These are phyloP conservation scores for Schwanniomyces occidentalis DNA, from an alignment of 805 yeast species.

Conservation along the genomic window DNA sequence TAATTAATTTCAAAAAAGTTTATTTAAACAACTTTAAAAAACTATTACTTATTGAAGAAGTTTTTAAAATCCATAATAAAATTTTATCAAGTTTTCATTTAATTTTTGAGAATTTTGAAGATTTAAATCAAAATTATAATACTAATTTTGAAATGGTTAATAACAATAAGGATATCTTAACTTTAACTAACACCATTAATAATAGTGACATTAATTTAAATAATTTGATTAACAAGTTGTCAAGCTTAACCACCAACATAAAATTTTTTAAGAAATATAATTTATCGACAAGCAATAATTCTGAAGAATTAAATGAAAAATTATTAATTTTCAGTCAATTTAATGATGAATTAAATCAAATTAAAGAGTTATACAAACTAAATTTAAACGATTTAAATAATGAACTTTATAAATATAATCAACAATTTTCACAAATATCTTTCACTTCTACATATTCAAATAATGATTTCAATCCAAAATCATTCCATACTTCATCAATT, in stretches of 20 bases:
- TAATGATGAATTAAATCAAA: slow-evolving; percentile 26
- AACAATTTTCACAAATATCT: too few relatives aligned
- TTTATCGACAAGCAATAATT: slow-evolving; percentile 21
- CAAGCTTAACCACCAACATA: slow-evolving; percentile 33
- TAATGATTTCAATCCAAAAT: slow-evolving; percentile 14
- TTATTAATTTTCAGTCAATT: slow-evolving; percentile 37
- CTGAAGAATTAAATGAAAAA: slow-evolving; percentile 35
- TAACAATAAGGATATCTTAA: slow-evolving; percentile 19
- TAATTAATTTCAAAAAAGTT: slow-evolving; percentile 6
- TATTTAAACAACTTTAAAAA: slow-evolving; percentile 15
- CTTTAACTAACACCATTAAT: not conserved
- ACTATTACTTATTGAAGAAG: slow-evolving; percentile 15
- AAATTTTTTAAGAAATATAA: slow-evolving; percentile 40
- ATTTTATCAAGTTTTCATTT: slow-evolving; percentile 19
- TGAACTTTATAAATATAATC: slow-evolving; percentile 10
- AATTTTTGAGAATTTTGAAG: slow-evolving; percentile 29
- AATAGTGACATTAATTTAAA: slow-evolving; percentile 17
- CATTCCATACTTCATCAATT: slow-evolving; percentile 32
- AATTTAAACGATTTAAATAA: slow-evolving; percentile 26
- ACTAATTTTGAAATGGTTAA: slow-evolving; percentile 4
- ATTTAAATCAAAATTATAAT: slow-evolving; percentile 3
- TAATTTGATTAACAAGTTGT: slow-evolving; percentile 29
- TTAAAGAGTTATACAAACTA: slow-evolving; percentile 32
- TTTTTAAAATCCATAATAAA: slow-evolving; percentile 24
- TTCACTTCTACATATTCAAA: not conserved